A percentile compares a stretch with the other conserved stretches of the same genome.
Conservation (phyloP, 305 asterid species). For the Fraxinus sp. region DNA sequence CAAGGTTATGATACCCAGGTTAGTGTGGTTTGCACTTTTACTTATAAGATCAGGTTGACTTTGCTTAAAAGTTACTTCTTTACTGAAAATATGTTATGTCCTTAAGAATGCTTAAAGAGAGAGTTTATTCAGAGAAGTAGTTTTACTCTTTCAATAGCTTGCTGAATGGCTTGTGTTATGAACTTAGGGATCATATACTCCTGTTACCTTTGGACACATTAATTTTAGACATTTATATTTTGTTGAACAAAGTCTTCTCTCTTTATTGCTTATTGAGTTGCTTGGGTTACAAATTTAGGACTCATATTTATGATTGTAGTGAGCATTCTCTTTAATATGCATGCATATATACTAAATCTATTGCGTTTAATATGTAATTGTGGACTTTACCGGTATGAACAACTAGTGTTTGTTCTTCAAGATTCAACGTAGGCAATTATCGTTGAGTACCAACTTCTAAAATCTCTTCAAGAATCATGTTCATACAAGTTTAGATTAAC, state of each 20-base stretch:
- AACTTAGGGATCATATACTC: background rate
- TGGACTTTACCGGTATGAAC: background rate
- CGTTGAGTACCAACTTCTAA: background rate
- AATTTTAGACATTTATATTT: background rate
- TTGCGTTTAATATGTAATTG: background rate
- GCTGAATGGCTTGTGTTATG: background rate
- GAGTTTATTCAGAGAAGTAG: background rate
- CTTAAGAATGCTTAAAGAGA: background rate
- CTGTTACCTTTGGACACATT: background rate
- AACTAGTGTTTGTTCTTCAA: background rate
- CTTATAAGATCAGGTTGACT: background rate
- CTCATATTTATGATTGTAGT: background rate
- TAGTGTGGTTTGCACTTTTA: background rate
- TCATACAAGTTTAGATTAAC: background rate
- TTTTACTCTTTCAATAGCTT: background rate
- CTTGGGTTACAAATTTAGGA: background rate
- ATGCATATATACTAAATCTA: background rate
- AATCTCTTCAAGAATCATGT: background rate
- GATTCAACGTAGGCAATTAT: background rate
- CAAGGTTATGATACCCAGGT: conserved; percentile 96
- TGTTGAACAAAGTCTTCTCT: background rate
- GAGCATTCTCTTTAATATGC: background rate
- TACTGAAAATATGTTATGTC: background rate
- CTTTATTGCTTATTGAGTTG: background rate
- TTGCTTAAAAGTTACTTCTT: background rate